Evolutionary conservation across 768 basidiomycete genomes (phyloP), one percentile per base, ranked within the genome.

Genomic region (Mycena epipterygia): DNA sequence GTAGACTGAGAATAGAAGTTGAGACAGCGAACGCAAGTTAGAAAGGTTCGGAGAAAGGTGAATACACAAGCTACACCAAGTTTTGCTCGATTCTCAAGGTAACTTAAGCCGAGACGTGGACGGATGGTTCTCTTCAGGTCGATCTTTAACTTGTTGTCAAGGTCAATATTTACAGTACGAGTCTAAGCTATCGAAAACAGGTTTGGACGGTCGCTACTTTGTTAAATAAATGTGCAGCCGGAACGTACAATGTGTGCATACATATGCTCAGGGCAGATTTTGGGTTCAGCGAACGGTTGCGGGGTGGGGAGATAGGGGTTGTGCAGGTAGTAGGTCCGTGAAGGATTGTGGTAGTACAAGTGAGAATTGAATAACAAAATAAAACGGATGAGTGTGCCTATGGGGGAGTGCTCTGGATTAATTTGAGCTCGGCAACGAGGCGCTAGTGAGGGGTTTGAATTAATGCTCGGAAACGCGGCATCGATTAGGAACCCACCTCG

Each of bases 401-500:
- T 46, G 72, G 55, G 12, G 51, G 53, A 0, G 58, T 49, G 33
- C 41, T 78, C 73, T 86, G 85, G 42, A 89, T 80, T 32, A 84
- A 81, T 76, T 88, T 89, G 7, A 91, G 85, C 74, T 92, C 91
- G 66, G 80, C 84, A n/a, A 92, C 89, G 72, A 92, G 87, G 63
- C 89, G 89, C 91, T 92, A 67, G 55, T 13, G 64, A 55, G 42
- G 25, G 39, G 6, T 44, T 39, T 11, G 32, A 62, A 39, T 66
- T 19, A 57, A 44, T 70, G 52, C 41, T 63, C 30, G 37, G 35
- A 33, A 25, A 65, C 30, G 33, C 27, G 14, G 25, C 33, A 29
- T 41, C 68, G 19, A 35, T 21, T 33, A 5, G 29, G 27, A 32
- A 79, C 84, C 4, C 63, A 92, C 92, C 85, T 89, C 85, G 27